Evolutionary conservation across 192 early-diverging fungal species (phyloP).

Genomic region (Coemansia sp.): DNA sequence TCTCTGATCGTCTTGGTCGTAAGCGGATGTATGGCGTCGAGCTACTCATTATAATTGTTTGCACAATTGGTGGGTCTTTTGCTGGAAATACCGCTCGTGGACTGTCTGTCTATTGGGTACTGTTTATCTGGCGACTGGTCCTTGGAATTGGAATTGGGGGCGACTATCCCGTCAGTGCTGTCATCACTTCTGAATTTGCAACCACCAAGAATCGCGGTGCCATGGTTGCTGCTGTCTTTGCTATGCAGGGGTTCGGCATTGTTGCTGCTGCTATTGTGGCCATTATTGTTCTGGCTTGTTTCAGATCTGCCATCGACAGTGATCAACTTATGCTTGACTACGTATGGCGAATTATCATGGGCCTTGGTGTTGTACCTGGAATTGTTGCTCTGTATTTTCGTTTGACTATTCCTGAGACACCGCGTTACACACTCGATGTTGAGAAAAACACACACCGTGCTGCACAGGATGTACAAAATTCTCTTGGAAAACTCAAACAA

Average conservation of each 20-base stretch:
- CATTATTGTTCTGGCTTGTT: conserved; percentile 67
- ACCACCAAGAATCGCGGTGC: conserved; percentile 77
- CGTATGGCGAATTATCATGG: conserved; percentile 90
- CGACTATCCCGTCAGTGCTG: conserved; percentile 92
- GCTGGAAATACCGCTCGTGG: conserved; percentile 66
- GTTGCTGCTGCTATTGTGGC: conserved; percentile 76
- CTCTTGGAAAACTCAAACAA: conserved; percentile 13
- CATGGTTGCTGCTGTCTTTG: conserved; percentile 88
- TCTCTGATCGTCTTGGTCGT: conserved; percentile 87
- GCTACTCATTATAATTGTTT: conserved; percentile 86
- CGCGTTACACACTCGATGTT: conserved; percentile 78
- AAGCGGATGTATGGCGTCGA: conserved; percentile 86
- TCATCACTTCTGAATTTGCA: conserved; percentile 91
- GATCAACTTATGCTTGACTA: conserved; percentile 73
- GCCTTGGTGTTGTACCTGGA: conserved; percentile 81
- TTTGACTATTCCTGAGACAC: conserved; percentile 86
- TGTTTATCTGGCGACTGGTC: conserved; percentile 88
- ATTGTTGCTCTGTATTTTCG: conserved; percentile 86
- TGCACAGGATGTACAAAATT: conserved; percentile 25
- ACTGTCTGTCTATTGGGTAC: conserved; percentile 63
- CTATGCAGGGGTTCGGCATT: conserved; percentile 92
- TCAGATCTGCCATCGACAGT: conserved; percentile 65
- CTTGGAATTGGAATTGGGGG: conserved; percentile 93
- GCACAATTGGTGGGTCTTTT: conserved; percentile 77
- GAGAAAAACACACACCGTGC: conserved; percentile 59